A percentile compares a stretch with the other conserved stretches of the same genome.
Evolutionary conservation across 2,329 filamentous ascomycete genomes (phyloP).

Genomic region (Exophiala spinifera): DNA sequence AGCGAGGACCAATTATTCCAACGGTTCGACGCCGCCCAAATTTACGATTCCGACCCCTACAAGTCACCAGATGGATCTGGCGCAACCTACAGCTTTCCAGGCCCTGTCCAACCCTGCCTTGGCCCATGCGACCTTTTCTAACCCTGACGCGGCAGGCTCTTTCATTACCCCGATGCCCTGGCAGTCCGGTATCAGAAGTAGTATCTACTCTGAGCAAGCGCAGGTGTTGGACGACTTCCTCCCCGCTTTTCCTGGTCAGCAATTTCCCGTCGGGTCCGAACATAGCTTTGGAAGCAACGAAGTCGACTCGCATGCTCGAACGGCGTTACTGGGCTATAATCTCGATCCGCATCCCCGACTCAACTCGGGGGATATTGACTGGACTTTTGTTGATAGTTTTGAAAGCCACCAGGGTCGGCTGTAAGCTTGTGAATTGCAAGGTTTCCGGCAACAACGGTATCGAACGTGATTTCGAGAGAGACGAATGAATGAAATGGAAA

Average conservation of each 20-base stretch:
- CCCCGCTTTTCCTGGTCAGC: slow-evolving; percentile 31
- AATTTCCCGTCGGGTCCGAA: slow-evolving; percentile 29
- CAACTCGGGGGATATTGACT: slow-evolving; percentile 24
- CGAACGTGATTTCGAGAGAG: no score
- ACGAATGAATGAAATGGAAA: no score
- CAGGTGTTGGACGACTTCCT: slow-evolving; percentile 25
- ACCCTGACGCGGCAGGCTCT: slow-evolving; percentile 12
- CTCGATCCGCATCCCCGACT: slow-evolving; percentile 30
- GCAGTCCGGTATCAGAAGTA: slow-evolving; percentile 15
- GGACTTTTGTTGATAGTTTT: slow-evolving; percentile 25
- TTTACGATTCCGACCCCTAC: slow-evolving; percentile 22
- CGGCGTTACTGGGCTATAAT: slow-evolving; percentile 28
- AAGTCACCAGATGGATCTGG: slow-evolving; percentile 20
- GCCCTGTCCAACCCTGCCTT: slow-evolving; percentile 22
- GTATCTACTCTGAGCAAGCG: slow-evolving; percentile 15
- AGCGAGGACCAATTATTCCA: slow-evolving; percentile 12
- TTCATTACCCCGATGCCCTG: slow-evolving; percentile 19
- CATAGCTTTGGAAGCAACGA: slow-evolving; percentile 25
- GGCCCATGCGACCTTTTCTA: slow-evolving; percentile 17
- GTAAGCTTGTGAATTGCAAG: slow-evolving; percentile 2
- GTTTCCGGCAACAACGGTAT: no score
- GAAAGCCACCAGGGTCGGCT: slow-evolving; percentile 15
- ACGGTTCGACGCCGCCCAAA: slow-evolving; percentile 19
- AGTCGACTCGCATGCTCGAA: slow-evolving; percentile 28
- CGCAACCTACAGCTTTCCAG: slow-evolving; percentile 26